Conservation (phyloP, 2,329 filamentous ascomycete species). For the Beauveria caledonica region DNA sequence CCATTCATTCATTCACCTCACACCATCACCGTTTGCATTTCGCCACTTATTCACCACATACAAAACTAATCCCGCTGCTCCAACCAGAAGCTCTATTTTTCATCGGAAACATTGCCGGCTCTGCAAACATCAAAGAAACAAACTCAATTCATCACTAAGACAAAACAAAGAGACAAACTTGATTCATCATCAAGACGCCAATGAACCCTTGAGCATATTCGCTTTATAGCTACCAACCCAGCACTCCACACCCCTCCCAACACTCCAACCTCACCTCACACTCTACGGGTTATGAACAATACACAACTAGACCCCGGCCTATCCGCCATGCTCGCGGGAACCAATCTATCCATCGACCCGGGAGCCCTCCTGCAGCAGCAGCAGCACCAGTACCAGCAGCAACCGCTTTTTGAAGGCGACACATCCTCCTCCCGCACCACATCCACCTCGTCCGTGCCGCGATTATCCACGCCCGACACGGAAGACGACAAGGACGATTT, state of each 20-base stretch:
- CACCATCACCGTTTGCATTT: neutral
- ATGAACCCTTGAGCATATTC: neutral
- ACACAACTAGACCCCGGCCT: conserved; percentile 4
- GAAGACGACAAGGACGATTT: neutral
- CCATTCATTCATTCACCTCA: neutral
- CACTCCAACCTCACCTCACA: neutral
- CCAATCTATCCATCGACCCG: conserved; percentile 3
- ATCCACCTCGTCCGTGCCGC: conserved; percentile 3
- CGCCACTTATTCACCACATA: neutral
- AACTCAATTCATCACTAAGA: neutral
- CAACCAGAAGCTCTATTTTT: neutral
- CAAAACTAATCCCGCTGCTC: neutral
- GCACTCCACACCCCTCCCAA: neutral
- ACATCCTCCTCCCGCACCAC: conserved; percentile 7
- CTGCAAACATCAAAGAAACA: neutral
- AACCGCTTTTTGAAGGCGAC: neutral
- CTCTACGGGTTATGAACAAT: conserved; percentile 2
- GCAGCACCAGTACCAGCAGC: neutral
- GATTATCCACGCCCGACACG: neutral
- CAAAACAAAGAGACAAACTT: neutral
- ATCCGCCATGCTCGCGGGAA: conserved; percentile 4
- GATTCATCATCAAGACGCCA: neutral
- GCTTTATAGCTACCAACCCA: neutral
- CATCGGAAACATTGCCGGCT: neutral
- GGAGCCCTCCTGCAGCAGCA: neutral